Evolutionary conservation across 2,329 filamentous ascomycete genomes (phyloP).

Genomic region (Aspergillus sp.): DNA sequence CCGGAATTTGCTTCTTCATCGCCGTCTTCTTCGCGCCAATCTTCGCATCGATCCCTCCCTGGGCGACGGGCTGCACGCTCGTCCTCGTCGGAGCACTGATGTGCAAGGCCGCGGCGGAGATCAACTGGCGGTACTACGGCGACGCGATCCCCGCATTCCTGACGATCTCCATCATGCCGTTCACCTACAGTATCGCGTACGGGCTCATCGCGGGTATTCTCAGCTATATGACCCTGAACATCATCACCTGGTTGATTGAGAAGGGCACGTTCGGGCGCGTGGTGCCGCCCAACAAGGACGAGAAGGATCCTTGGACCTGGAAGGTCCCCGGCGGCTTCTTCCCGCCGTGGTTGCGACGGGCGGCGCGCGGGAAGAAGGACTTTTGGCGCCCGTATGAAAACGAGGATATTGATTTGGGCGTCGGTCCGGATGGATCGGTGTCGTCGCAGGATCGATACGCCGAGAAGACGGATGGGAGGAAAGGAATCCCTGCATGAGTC

Average conservation of each 20-base stretch:
- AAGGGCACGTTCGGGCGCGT: slow-evolving; percentile 67
- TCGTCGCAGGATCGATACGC: slow-evolving; percentile 19
- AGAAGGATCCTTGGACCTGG: slow-evolving; percentile 80
- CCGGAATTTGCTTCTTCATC: slow-evolving; percentile 82
- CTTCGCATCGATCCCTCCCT: slow-evolving; percentile 83
- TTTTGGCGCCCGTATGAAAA: slow-evolving; percentile 60
- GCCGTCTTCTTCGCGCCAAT: slow-evolving; percentile 87
- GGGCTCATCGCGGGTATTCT: slow-evolving; percentile 79
- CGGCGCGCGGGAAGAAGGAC: slow-evolving; percentile 65
- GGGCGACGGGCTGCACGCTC: slow-evolving; percentile 86
- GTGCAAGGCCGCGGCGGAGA: slow-evolving; percentile 73
- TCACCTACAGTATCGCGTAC: slow-evolving; percentile 85
- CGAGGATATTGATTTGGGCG: slow-evolving; percentile 12
- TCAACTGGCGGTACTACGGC: slow-evolving; percentile 86
- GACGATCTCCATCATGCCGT: slow-evolving; percentile 82
- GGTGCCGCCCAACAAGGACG: slow-evolving; percentile 70
- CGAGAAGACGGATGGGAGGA: slow-evolving; percentile 3
- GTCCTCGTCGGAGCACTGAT: slow-evolving; percentile 87
- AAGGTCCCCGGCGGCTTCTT: slow-evolving; percentile 71
- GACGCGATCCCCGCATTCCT: slow-evolving; percentile 83
- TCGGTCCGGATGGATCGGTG: slow-evolving; percentile 10
- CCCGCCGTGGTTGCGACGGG: slow-evolving; percentile 69
- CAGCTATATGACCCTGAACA: slow-evolving; percentile 75
- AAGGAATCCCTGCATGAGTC: background rate
- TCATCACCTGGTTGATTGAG: slow-evolving; percentile 66